Base-by-base conservation (phyloP, 1,284 basidiomycete genomes). In the Irpex sp. region DNA sequence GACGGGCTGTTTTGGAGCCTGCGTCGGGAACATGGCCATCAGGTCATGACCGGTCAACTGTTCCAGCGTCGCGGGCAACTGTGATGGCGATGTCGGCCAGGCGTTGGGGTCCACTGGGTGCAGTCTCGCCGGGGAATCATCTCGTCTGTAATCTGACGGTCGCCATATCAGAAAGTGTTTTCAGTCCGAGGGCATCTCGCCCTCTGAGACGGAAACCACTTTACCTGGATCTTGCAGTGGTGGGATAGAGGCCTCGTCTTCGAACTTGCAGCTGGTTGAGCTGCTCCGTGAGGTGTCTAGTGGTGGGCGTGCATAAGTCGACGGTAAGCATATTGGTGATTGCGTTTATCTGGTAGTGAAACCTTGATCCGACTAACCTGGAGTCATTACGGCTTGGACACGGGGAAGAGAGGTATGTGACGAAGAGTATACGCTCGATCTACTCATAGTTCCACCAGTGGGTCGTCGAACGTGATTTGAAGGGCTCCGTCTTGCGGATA, bases 21-120 rank as follows among this genome's bases (percentile, higher is more conserved):
- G 56, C 14, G 59, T 63, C 12, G 62, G 62, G 57, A 63, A 63
- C 21, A 61, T 61, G n/a, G 62, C 59, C 62, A 63, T 63, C 28
- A 63, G 59, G 57, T 63, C 62, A 53, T 63, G 62, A 12, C 62
- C 62, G 23, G 56, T 58, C 14, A 63, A 53, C 19, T 56, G 59
- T 19, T 54, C 52, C 28, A 54, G 28, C n/a, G 28, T 21, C 21
- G 57, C 49, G 39, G 56, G 60, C 51, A 58, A 39, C 36, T 51
- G 21, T 28, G 56, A 18, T 21, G 58, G 49, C 49, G 49, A 36
- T 39, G 56, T 18, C 21, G 52, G 21, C 52, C 52, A 54, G n/a
- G 52, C 28, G 35, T 54, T 36, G 52, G 52, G 52, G 28, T 54
- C 52, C 9, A 54, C 23, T 16, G 52, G 28, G 18, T 54, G 52